A percentile compares a stretch with the other conserved stretches of the same genome.
These are phyloP conservation scores for Bacterosira constricta DNA, from an alignment of 108 stramenopile species.

Conservation along the genomic window DNA sequence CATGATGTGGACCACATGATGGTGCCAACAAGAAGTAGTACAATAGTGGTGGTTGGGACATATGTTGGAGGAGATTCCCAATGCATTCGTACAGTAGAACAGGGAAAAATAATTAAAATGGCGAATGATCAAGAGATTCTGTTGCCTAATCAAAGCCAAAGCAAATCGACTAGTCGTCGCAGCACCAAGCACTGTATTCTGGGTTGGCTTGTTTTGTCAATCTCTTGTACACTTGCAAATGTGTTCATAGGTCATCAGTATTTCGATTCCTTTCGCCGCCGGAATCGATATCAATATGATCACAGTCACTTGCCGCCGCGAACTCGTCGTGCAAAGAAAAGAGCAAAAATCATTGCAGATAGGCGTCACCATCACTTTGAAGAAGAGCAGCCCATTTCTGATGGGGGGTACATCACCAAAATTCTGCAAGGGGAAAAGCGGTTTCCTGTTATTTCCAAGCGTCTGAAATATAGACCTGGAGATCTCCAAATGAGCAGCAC, in stretches of 20 bases:
- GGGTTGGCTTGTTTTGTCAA: background rate
- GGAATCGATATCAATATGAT: background rate
- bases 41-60: too few relatives aligned
- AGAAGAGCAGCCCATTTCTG: background rate
- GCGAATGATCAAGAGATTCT: too few relatives aligned
- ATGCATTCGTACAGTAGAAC: too few relatives aligned
- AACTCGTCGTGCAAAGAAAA: background rate
- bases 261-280: background rate
- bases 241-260: background rate
- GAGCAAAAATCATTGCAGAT: background rate
- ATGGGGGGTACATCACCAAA: background rate
- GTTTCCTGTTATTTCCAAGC: background rate
- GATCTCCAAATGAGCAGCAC: background rate
- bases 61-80: too few relatives aligned
- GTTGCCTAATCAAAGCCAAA: background rate
- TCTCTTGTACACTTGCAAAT: background rate
- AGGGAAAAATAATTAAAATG: too few relatives aligned
- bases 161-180: background rate
- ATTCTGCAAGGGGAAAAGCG: background rate
- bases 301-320: background rate
- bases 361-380: background rate
- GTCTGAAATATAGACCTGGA: constrained; percentile 4
- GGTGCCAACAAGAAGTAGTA: too few relatives aligned
- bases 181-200: background rate
- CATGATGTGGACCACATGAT: too few relatives aligned